Evolutionary conservation across 2,329 filamentous ascomycete genomes (phyloP), one percentile per base, ranked within the genome.

Genomic region (Alternaria sp.): DNA sequence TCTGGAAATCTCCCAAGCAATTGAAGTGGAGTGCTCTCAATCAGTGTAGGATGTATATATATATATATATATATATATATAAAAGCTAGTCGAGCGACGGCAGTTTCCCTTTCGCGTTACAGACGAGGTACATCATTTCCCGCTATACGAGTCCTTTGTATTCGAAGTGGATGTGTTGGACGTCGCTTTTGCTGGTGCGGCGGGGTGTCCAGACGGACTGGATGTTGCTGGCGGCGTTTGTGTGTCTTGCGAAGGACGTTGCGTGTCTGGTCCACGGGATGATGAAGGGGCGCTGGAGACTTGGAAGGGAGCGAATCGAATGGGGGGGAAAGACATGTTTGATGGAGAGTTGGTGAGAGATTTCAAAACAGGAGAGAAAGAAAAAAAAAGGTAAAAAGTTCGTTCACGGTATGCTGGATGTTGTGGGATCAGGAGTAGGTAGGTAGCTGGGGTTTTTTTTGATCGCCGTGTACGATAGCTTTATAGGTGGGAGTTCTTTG

Each of bases 281-380:
- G 67, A 60, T 4, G 71, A 60, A 3, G 71, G 65, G 11, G 62
- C 60, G 50, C 61, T 68, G 26, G 53, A 51, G 37, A 74, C 62
- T 61, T 75, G 72, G 23, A 75, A 72, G 5, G 70, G 72, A 3
- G 65, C 56, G 51, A 75, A 63, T 46, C 72, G 71, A 34, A 74
- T 73, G 0, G 72, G 72, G 14, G 71, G 64, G 11, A 73, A 65
- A 10, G 60, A 63, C 65, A 68, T 67, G 37, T 26, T 37, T 17
- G 23, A 10, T 17, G 17, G 17, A 17, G 17, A 17, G 17, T 17
- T 17, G 17, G 17, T 17, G 17, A 17, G 17, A 17, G 17, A 17
- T 17, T 17, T 17, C 17, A 17, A 17, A 17, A 2, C 17, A 17
- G 17, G 17, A 17, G 17, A 17, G 17, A 17, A 17, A 17, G 17